A percentile compares a stretch with the other conserved stretches of the same genome.
These are phyloP conservation scores for Nothophoma quercina DNA, from an alignment of 2,329 filamentous ascomycete species.

Conservation along the genomic window DNA sequence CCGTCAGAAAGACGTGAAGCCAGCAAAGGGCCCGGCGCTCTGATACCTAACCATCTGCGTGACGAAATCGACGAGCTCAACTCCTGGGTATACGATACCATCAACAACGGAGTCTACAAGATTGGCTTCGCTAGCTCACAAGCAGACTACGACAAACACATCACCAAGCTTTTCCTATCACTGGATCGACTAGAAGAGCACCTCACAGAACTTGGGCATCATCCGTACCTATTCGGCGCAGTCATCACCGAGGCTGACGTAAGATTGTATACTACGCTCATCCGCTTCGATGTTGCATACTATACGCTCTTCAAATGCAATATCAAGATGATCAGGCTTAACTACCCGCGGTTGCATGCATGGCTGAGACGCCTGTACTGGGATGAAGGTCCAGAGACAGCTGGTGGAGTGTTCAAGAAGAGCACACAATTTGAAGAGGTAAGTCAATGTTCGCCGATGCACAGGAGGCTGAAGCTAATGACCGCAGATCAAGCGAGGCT, in stretches of 20 bases:
- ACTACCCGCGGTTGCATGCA: constrained; percentile 79
- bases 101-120: constrained; percentile 65
- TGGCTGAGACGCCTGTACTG: constrained; percentile 89
- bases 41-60: constrained; percentile 72
- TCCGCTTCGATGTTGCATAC: constrained; percentile 64
- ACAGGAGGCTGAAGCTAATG: constrained; percentile 7
- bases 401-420: constrained; percentile 38
- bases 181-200: constrained; percentile 80
- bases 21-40: constrained; percentile 62
- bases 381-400: constrained; percentile 57
- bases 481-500: constrained; percentile 39
- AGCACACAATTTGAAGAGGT: constrained; percentile 41
- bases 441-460: background rate
- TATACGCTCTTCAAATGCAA: constrained; percentile 76
- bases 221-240: constrained; percentile 78
- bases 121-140: constrained; percentile 85
- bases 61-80: constrained; percentile 77
- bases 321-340: constrained; percentile 80
- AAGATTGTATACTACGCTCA: constrained; percentile 63
- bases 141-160: constrained; percentile 80
- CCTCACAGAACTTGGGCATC: constrained; percentile 59
- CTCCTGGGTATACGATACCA: constrained; percentile 76
- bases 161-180: constrained; percentile 74
- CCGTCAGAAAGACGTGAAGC: constrained; percentile 61
- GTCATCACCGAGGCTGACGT: constrained; percentile 58